Percentiles rank a stretch among this genome's conserved stretches.
Conservation (phyloP, 345 rosid genomes). For the Sisymbrium irio region DNA sequence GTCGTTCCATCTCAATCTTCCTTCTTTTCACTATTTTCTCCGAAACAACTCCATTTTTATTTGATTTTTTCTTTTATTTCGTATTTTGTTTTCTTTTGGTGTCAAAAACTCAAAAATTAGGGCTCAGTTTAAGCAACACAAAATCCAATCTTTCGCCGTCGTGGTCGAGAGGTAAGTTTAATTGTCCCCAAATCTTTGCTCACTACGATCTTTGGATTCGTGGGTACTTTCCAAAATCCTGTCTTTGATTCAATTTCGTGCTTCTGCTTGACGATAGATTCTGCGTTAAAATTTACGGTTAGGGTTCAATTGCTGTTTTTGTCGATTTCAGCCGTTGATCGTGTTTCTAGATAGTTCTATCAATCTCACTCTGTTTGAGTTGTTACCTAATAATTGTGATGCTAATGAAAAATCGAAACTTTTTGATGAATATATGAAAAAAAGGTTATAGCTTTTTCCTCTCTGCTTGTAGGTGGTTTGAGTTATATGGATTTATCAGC, state of each 20-base stretch:
- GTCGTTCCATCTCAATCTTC: not conserved
- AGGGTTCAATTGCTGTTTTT: not conserved
- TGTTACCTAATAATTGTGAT: not conserved
- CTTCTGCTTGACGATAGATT: constrained; percentile 2
- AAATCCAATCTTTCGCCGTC: not conserved
- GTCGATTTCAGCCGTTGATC: not conserved
- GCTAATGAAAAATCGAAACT: not conserved
- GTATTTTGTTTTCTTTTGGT: not conserved
- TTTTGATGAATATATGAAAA: no score
- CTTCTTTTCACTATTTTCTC: not conserved
- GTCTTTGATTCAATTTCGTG: constrained; percentile 5
- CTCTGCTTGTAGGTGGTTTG: constrained; percentile 8
- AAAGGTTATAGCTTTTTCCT: constrained; percentile 2
- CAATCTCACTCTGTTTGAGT: not conserved
- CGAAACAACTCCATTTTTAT: not conserved
- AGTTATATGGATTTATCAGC: not conserved
- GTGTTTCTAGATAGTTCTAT: no score
- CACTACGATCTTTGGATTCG: not conserved
- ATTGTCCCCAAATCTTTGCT: not conserved
- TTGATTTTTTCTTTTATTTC: not conserved
- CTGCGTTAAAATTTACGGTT: not conserved
- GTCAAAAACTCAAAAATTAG: constrained; percentile 8
- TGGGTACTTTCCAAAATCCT: constrained; percentile 8
- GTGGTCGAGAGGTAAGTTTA: constrained; percentile 1
- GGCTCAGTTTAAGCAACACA: constrained; percentile 10